These are phyloP conservation scores for Eucalyptus sideroxylon DNA, from an alignment of 345 rosid genomes.

Conservation along the genomic window DNA sequence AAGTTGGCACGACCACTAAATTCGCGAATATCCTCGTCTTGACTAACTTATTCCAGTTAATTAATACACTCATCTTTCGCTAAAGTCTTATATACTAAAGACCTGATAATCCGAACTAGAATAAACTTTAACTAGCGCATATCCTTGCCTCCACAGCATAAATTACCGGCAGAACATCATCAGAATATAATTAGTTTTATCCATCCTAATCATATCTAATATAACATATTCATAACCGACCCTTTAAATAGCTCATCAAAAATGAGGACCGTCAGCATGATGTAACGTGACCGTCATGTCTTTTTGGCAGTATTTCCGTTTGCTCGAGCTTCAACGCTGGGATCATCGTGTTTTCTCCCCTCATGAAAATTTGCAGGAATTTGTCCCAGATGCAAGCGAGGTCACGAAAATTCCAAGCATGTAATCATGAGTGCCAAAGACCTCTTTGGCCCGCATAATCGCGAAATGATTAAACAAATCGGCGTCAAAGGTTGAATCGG, in stretches of 20 bases:
- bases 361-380: background rate
- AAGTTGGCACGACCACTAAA: background rate
- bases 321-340: background rate
- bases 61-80: background rate
- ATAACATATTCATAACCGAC: background rate
- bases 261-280: background rate
- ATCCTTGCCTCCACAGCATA: background rate
- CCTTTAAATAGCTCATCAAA: accelerated
- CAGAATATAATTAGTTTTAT: background rate
- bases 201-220: background rate
- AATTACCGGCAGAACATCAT: background rate
- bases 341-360: background rate
- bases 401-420: background rate
- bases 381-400: background rate
- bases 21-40: background rate
- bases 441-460: background rate
- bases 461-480: background rate
- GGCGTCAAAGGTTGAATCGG: background rate
- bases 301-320: background rate
- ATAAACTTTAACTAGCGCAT: background rate
- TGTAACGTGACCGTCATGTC: background rate
- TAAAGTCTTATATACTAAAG: background rate
- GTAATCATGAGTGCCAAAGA: background rate
- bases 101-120: background rate
- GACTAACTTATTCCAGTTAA: background rate